Base-by-base conservation (phyloP, 805 yeast species). In the Wickerhamiella dianesei region DNA sequence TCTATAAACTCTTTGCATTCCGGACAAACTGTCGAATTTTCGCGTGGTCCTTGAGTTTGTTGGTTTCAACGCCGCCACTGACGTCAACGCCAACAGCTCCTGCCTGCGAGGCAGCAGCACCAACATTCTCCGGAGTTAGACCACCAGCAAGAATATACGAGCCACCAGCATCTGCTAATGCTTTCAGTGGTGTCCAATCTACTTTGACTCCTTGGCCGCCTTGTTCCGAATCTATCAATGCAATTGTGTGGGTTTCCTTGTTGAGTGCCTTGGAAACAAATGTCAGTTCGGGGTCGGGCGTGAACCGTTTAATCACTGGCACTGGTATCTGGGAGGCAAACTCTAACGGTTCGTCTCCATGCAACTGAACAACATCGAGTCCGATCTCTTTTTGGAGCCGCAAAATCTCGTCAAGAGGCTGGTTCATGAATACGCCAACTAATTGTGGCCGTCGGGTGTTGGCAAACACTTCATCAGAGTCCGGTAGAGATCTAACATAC, bases 51-150 rank as follows among this genome's bases (percentile, higher is more conserved):
- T 89, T 92, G 1, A 54, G 61, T 40, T 76, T 41, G 1, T 35
- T 59, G 0, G 80, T 76, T 60, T 92, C 98, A 1, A 88, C 95
- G 1, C 98, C 98, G 8, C 96, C 87, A 57, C 95, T 81, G 4
- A 92, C 97, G 64, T 89, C 98, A 21, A 83, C 89, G 3, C 96
- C 97, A 35, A 79, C 59, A n/a, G 83, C 77, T 20, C 92, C 89
- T 0, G 59, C 53, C 12, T 74, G 61, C 5, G 45, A 40, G 14
- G 65, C 50, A 0, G 94, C 94, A 1, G 61, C 59, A 0, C 49
- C 48, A 4, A 92, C 85, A 56, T 88, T 92, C 1, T 71, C 77
- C 0, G 92, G 85, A 0, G 71, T 79, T 48, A 92, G 69, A 0
- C 98, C 98, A 3, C 98, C 98, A 0, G 97, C 97, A 21, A 92